Evolutionary conservation across 2,329 filamentous ascomycete genomes (phyloP).

Genomic region (Emydomyces testavorans): DNA sequence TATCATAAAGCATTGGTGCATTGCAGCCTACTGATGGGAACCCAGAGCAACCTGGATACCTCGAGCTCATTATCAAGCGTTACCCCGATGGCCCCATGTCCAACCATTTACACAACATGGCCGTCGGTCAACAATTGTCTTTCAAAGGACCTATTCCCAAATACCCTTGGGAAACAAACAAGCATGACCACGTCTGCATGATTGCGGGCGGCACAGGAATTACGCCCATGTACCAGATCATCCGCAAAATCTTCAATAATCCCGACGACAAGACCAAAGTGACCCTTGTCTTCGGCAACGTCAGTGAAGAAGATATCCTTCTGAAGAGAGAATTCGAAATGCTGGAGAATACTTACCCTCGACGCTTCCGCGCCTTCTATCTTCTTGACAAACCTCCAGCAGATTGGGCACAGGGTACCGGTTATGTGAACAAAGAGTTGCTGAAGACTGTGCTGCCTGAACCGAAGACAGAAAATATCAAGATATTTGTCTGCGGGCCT

Average conservation of each 20-base stretch:
- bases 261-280: constrained; percentile 95
- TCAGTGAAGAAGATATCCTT: constrained; percentile 80
- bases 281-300: constrained; percentile 85
- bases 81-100: constrained; percentile 91
- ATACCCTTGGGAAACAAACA: constrained; percentile 80
- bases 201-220: constrained; percentile 94
- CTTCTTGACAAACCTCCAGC: constrained; percentile 74
- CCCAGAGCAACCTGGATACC: constrained; percentile 60
- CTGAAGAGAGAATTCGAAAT: constrained; percentile 73
- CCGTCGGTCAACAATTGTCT: constrained; percentile 67
- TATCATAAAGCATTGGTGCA: background rate
- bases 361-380: constrained; percentile 92
- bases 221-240: constrained; percentile 94
- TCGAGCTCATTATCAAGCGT: constrained; percentile 85
- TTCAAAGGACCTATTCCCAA: constrained; percentile 95
- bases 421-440: constrained; percentile 78
- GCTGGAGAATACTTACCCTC: constrained; percentile 89
- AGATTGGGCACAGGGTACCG: constrained; percentile 64
- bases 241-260: constrained; percentile 87
- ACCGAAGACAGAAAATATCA: constrained; percentile 83
- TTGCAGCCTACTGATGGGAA: background rate
- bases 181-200: constrained; percentile 62
- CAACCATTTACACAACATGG: constrained; percentile 71
- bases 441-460: constrained; percentile 91
- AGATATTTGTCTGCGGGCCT: constrained; percentile 92